phyloP scores from a whole-genome alignment of 441 rosid species.

The Dalechampia spathulata region DNA sequence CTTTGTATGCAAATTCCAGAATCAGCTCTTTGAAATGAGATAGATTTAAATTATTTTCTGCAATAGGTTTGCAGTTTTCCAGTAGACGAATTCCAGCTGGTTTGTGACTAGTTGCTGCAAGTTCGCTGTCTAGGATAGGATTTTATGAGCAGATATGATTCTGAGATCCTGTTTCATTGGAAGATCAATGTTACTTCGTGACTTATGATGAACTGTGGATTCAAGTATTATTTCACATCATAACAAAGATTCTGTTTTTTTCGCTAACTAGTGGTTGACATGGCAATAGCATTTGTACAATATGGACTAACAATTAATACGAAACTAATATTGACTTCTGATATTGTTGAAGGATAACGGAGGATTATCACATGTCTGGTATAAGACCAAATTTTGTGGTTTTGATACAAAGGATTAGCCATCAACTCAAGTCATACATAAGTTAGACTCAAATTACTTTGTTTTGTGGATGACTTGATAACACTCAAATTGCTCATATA shows the following conservation, averaged over 20 bases:
- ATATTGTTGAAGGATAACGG: too few relatives aligned
- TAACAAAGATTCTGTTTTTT: not conserved
- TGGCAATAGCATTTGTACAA: not conserved
- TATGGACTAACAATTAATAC: not conserved
- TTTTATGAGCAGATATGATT: not conserved
- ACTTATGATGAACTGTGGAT: conserved; percentile 3
- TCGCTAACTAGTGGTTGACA: not conserved
- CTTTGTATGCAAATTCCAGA: not conserved
- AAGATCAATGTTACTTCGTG: not conserved
- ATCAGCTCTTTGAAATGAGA: not conserved
- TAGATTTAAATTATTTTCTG: not conserved
- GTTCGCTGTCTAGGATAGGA: not conserved
- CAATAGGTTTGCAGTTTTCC: not conserved
- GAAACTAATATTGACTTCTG: not conserved
- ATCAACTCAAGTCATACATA: too few relatives aligned
- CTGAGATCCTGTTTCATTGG: conserved; percentile 1
- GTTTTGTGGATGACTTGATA: too few relatives aligned
- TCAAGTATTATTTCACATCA: conserved; percentile 5
- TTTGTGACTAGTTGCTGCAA: not conserved
- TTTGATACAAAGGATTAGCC: too few relatives aligned
- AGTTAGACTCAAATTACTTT: too few relatives aligned
- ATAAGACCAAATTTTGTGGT: too few relatives aligned
- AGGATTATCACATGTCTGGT: too few relatives aligned
- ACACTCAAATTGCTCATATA: too few relatives aligned
- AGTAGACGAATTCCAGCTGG: not conserved